These are phyloP conservation scores for Magnusiomyces fungicola DNA, from an alignment of 1,139 yeast genomes.

Conservation along the genomic window DNA sequence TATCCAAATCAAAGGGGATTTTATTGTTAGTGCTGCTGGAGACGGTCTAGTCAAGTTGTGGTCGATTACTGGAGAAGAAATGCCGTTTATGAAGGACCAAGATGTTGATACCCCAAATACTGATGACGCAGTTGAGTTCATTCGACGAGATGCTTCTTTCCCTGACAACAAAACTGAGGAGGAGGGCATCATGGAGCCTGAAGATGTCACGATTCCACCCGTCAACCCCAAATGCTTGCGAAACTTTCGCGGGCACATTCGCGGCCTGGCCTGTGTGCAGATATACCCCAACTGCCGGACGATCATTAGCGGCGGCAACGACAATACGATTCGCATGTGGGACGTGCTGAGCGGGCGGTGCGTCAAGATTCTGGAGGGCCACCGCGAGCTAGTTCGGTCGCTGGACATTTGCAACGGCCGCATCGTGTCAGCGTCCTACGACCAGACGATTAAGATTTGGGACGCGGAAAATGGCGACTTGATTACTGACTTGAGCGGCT, in stretches of 20 bases:
- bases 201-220: background rate
- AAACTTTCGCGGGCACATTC: constrained; percentile 29
- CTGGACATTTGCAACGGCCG: constrained; percentile 24
- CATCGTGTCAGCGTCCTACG: constrained; percentile 34
- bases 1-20: constrained; percentile 24
- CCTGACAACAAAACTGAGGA: background rate
- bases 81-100: background rate
- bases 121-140: background rate
- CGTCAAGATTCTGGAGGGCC: constrained; percentile 27
- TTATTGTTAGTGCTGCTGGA: constrained; percentile 34
- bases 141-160: background rate
- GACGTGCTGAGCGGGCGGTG: constrained; percentile 27
- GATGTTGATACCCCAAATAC: background rate
- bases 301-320: constrained; percentile 34
- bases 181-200: background rate
- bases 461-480: constrained; percentile 26
- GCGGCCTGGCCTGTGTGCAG: constrained; percentile 34
- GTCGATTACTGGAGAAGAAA: constrained; percentile 13
- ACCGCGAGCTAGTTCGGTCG: constrained; percentile 29
- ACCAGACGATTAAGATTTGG: constrained; percentile 34
- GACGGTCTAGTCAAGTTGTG: constrained; percentile 31
- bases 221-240: constrained; percentile 18
- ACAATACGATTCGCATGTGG: constrained; percentile 32
- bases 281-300: constrained; percentile 22
- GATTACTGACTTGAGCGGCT: constrained; percentile 25